A percentile compares a stretch with the other conserved stretches of the same genome.
phyloP scores from a whole-genome alignment of 441 rosid genomes.

The Metrosideros polymorpha region DNA sequence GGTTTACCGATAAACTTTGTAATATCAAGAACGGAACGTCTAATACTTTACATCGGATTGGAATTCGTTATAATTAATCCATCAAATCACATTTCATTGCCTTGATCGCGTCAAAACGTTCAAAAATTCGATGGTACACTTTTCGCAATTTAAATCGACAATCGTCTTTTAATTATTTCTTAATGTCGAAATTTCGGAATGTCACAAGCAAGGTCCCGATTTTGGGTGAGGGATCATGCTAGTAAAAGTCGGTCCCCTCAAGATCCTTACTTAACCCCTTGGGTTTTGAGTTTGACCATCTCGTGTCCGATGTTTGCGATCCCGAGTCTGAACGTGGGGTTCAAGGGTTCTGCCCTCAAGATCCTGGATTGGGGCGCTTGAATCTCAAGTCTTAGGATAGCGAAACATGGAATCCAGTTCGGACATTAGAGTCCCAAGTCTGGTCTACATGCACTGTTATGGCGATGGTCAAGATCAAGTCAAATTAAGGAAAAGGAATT shows the following conservation, averaged over 20 bases:
- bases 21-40: too few relatives aligned
- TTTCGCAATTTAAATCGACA: too few relatives aligned
- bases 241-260: not conserved
- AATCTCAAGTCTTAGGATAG: not conserved
- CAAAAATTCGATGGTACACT: too few relatives aligned
- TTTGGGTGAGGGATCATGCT: not conserved
- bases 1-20: too few relatives aligned
- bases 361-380: not conserved
- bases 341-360: not conserved
- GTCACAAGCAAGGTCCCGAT: too few relatives aligned
- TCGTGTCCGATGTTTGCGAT: not conserved
- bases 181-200: too few relatives aligned
- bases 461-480: not conserved
- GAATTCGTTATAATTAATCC: too few relatives aligned
- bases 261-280: not conserved
- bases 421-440: not conserved
- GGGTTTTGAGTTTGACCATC: not conserved
- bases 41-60: too few relatives aligned
- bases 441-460: rapidly evolving
- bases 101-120: too few relatives aligned
- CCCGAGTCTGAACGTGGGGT: not conserved
- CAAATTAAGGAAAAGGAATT: not conserved
- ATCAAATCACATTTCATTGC: too few relatives aligned
- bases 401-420: not conserved
- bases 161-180: too few relatives aligned